Evolutionary conservation across 345 rosid species (phyloP).

Genomic region (Adansonia digitata): DNA sequence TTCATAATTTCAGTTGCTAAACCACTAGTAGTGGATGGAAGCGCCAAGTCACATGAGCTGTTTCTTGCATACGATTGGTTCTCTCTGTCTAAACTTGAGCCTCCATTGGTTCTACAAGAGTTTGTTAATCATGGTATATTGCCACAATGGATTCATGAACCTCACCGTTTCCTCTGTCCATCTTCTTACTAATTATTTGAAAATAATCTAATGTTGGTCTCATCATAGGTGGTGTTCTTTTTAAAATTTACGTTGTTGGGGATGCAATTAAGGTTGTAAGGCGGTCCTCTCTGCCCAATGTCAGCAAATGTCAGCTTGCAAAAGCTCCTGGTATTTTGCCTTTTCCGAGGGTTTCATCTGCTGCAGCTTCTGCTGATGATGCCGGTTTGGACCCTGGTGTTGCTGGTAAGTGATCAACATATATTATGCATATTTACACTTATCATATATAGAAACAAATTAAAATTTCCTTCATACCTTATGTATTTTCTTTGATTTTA

Average conservation of each 20-base stretch:
- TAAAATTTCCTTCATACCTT: not conserved
- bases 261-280: conserved; percentile 79
- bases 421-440: not conserved
- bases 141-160: not conserved
- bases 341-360: conserved; percentile 85
- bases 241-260: conserved; percentile 74
- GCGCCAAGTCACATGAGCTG: conserved; percentile 76
- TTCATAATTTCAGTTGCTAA: conserved; percentile 62
- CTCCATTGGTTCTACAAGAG: conserved; percentile 86
- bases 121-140: conserved; percentile 85
- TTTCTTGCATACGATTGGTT: conserved; percentile 68
- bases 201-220: conserved; percentile 7
- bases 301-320: conserved; percentile 45
- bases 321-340: conserved; percentile 55
- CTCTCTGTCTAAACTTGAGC: conserved; percentile 73
- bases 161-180: not conserved
- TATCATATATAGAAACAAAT: not conserved
- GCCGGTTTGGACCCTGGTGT: conserved; percentile 72
- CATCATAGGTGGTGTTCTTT: conserved; percentile 72
- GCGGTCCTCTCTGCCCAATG: conserved; percentile 75
- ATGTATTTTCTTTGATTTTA: not conserved
- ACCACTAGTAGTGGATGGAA: conserved; percentile 86
- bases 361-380: conserved; percentile 81
- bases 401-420: conserved; percentile 46
- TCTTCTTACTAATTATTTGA: conserved; percentile 3